Evolutionary conservation across 352 stramenopile species (phyloP).

Genomic region (Globisporangium paddicum): DNA sequence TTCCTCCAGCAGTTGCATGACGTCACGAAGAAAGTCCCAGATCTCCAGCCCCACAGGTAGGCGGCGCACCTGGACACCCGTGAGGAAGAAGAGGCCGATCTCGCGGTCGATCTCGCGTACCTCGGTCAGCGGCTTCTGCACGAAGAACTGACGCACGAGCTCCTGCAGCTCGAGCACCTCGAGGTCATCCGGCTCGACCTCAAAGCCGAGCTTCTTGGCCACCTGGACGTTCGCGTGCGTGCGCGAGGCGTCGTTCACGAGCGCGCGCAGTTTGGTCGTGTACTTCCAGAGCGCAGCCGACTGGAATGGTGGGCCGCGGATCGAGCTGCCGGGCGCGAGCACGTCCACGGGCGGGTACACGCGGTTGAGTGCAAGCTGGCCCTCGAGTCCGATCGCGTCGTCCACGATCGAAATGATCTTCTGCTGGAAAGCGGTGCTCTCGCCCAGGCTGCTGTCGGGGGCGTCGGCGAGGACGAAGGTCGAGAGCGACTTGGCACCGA

Average conservation of each 20-base stretch:
- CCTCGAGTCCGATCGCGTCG: constrained; percentile 54
- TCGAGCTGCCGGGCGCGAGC: constrained; percentile 47
- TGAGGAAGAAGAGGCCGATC: constrained; percentile 58
- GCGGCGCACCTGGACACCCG: constrained; percentile 34
- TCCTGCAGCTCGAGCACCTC: constrained; percentile 66
- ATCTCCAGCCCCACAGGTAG: constrained; percentile 39
- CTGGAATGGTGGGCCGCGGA: constrained; percentile 74
- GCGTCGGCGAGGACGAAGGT: constrained; percentile 63
- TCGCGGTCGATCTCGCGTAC: constrained; percentile 33
- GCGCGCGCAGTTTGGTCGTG: constrained; percentile 50
- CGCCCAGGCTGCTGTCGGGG: constrained; percentile 38
- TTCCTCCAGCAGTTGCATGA: constrained; percentile 23
- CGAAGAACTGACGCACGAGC: constrained; percentile 76
- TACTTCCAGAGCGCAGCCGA: constrained; percentile 65
- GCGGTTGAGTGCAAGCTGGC: constrained; percentile 34
- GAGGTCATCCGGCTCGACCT: constrained; percentile 66
- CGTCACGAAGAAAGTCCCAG: constrained; percentile 42
- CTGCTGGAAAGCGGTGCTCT: constrained; percentile 57
- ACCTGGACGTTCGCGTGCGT: constrained; percentile 61
- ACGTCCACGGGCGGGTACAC: constrained; percentile 76
- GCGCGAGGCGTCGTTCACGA: constrained; percentile 56
- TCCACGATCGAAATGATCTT: constrained; percentile 68
- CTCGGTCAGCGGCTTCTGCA: constrained; percentile 29
- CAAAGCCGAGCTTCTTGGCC: constrained; percentile 57
- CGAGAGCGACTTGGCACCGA: constrained; percentile 47